Evolutionary conservation across 768 basidiomycete genomes (phyloP).

Genomic region (Cystobasidium onofrii): DNA sequence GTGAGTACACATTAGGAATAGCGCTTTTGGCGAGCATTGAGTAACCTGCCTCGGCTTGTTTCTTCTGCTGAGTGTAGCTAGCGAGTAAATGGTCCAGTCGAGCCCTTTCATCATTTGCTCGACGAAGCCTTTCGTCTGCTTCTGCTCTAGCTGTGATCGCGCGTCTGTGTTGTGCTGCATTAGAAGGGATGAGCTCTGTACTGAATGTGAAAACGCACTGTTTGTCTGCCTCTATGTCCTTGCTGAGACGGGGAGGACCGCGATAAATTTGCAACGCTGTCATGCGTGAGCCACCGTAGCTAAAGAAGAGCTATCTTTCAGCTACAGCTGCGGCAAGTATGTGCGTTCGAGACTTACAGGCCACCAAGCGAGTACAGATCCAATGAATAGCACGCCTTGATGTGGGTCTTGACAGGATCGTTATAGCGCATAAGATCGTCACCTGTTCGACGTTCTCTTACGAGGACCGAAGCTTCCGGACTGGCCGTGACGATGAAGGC

Average conservation of each 20-base stretch:
- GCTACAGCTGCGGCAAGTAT: background rate
- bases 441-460: constrained; percentile 58
- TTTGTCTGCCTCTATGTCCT: constrained; percentile 35
- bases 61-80: background rate
- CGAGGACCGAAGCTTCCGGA: constrained; percentile 68
- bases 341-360: background rate
- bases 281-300: constrained; percentile 29
- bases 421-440: constrained; percentile 48
- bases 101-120: constrained; percentile 7
- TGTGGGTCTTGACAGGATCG: constrained; percentile 17
- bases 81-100: constrained; percentile 1
- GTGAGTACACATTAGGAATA: background rate
- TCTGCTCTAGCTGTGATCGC: constrained; percentile 50
- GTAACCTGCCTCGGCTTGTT: background rate
- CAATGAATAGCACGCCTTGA: constrained; percentile 27
- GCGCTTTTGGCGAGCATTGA: background rate
- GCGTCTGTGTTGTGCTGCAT: background rate
- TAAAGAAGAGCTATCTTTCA: background rate
- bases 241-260: constrained; percentile 34
- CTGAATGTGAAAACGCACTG: background rate
- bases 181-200: background rate
- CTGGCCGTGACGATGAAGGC: constrained; percentile 65
- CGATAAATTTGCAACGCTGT: constrained; percentile 28
- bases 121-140: background rate
- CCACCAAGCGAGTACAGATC: constrained; percentile 36